phyloP scores from a whole-genome alignment of 345 rosid genomes.

The Populus nigra region DNA sequence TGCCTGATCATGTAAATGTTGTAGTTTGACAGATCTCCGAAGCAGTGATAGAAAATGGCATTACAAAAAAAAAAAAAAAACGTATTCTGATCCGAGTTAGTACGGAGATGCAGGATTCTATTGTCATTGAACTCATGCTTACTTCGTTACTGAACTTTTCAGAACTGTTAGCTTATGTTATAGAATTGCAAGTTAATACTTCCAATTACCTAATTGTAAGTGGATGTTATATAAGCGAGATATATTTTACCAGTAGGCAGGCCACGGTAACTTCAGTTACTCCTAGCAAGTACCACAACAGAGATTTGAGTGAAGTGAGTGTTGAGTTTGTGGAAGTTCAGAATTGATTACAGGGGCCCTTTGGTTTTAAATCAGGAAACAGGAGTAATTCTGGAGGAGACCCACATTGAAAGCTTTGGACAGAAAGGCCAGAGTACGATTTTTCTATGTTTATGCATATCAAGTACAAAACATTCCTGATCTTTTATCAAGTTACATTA shows the following conservation, averaged over 20 bases:
- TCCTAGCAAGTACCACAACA: not conserved
- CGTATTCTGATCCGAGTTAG: not conserved
- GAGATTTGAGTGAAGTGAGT: not conserved
- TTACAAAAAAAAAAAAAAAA: no score
- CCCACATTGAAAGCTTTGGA: not conserved
- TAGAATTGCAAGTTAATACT: not conserved
- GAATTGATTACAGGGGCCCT: not conserved
- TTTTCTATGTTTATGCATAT: not conserved
- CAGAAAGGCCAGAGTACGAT: no score
- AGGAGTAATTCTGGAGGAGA: not conserved
- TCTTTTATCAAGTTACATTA: not conserved
- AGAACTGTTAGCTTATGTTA: not conserved
- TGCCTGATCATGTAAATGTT: not conserved
- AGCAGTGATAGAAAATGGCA: not conserved
- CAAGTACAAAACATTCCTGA: not conserved
- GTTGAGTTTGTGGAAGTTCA: not conserved
- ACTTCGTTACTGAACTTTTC: not conserved
- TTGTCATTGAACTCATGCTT: not conserved
- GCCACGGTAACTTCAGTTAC: not conserved
- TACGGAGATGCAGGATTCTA: not conserved
- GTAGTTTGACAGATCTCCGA: not conserved
- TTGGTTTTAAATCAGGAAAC: not conserved
- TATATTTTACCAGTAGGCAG: not conserved
- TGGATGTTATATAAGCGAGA: not conserved
- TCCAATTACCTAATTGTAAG: not conserved